Conservation (phyloP, 2,329 filamentous ascomycete species). For the Raffaelea albimanens region DNA sequence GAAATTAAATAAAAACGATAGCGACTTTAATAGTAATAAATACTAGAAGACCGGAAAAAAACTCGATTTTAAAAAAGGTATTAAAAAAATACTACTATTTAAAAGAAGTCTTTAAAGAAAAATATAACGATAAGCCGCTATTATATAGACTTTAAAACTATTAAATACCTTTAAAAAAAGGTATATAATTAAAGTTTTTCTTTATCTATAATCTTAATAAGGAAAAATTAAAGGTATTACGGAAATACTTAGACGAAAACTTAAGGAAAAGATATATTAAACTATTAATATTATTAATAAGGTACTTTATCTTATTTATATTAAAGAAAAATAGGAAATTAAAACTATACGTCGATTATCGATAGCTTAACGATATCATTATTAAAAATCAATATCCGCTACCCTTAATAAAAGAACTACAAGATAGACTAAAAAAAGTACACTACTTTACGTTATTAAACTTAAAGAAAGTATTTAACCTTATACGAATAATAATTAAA, state of each 20-base stretch:
- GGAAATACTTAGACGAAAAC: conserved; percentile 6
- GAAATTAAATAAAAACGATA: no score
- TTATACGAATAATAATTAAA: background rate
- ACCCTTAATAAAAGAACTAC: no score
- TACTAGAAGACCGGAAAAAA: background rate
- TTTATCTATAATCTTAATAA: conserved; percentile 1
- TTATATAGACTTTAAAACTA: no score
- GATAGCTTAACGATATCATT: no score
- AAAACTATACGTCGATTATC: no score
- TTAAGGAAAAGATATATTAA: conserved; percentile 4
- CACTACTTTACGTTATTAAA: background rate
- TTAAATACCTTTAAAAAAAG: background rate
- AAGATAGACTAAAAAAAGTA: background rate
- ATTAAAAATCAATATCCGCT: no score
- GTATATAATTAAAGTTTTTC: background rate
- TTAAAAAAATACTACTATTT: no score
- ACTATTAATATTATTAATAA: conserved; percentile 5
- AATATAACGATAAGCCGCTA: no score
- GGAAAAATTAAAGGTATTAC: conserved; percentile 2
- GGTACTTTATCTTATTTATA: conserved; percentile 7
- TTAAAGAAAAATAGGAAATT: conserved; percentile 3
- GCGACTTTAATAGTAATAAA: background rate
- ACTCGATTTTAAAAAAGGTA: background rate
- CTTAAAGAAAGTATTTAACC: background rate
- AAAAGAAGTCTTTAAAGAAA: no score